phyloP scores from a whole-genome alignment of 1,284 basidiomycete species.

The Sparassis latifolia region DNA sequence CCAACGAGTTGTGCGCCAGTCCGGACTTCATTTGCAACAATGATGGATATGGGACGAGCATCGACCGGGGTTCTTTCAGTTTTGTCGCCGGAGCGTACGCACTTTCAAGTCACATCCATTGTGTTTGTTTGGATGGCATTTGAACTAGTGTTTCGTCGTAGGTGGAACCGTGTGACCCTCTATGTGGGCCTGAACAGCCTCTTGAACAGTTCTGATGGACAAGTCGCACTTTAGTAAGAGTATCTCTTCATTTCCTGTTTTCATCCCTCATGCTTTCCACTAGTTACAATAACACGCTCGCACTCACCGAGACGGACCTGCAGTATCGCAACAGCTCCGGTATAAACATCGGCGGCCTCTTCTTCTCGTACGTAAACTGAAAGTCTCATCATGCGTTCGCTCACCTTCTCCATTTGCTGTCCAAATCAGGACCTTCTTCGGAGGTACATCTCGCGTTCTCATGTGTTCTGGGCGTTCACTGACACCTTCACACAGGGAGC shows the following conservation, averaged over 20 bases:
- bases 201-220: slow-evolving; percentile 20
- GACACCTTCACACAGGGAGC: slow-evolving; percentile 31
- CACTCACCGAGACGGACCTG: slow-evolving; percentile 18
- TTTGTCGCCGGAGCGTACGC: slow-evolving; percentile 37
- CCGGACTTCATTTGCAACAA: slow-evolving; percentile 28
- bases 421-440: slow-evolving; percentile 61
- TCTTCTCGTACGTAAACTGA: slow-evolving; percentile 22
- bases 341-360: slow-evolving; percentile 44
- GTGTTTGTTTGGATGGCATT: not conserved
- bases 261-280: not conserved
- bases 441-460: slow-evolving; percentile 36
- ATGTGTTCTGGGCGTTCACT: too few relatives aligned
- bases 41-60: slow-evolving; percentile 36
- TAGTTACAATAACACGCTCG: slow-evolving; percentile 27
- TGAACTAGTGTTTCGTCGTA: slow-evolving; percentile 1
- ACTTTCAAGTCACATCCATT: not conserved
- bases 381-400: not conserved
- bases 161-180: slow-evolving; percentile 25
- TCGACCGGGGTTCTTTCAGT: slow-evolving; percentile 32
- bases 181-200: slow-evolving; percentile 24
- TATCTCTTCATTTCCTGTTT: not conserved
- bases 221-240: slow-evolving; percentile 24
- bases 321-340: slow-evolving; percentile 19
- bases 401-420: not conserved
- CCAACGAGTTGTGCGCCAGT: slow-evolving; percentile 21